Evolutionary conservation across 495 filamentous ascomycete genomes (phyloP).

Genomic region (Daldinia grandis): DNA sequence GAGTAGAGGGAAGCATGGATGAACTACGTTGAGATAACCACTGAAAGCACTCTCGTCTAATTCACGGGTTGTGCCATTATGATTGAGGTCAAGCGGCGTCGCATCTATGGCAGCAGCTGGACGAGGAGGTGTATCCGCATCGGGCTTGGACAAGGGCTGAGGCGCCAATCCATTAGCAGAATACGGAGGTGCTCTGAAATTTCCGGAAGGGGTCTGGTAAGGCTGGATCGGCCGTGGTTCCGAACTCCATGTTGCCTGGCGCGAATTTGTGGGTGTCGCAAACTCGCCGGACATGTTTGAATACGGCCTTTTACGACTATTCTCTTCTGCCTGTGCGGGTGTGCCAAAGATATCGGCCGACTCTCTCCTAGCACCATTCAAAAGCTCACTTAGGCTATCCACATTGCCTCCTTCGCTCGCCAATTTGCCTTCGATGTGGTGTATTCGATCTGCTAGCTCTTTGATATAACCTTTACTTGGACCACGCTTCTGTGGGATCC

Average conservation of each 20-base stretch:
- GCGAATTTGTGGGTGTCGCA: slow-evolving; percentile 45
- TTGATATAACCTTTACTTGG: slow-evolving; percentile 99
- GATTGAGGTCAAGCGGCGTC: slow-evolving; percentile 40
- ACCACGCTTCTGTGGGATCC: slow-evolving; percentile 93
- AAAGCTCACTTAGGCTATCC: slow-evolving; percentile 43
- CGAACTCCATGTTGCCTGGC: slow-evolving; percentile 46
- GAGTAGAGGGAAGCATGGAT: slow-evolving; percentile 78
- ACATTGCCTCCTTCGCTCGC: slow-evolving; percentile 45
- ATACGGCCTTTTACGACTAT: slow-evolving; percentile 54
- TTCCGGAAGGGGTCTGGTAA: slow-evolving; percentile 45
- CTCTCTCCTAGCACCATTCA: slow-evolving; percentile 44
- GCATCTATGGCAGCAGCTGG: slow-evolving; percentile 46
- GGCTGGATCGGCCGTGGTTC: slow-evolving; percentile 55
- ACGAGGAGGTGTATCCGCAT: slow-evolving; percentile 40
- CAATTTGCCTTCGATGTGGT: slow-evolving; percentile 77
- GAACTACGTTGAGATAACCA: slow-evolving; percentile 76
- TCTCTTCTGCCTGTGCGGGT: slow-evolving; percentile 48
- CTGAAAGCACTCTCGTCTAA: slow-evolving; percentile 57
- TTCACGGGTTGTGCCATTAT: slow-evolving; percentile 45
- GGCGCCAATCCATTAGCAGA: slow-evolving; percentile 56
- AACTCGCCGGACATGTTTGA: slow-evolving; percentile 56
- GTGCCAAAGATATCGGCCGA: slow-evolving; percentile 51
- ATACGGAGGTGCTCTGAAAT: slow-evolving; percentile 42
- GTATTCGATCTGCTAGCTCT: slow-evolving; percentile 87
- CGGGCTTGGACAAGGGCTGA: slow-evolving; percentile 44